Evolutionary conservation across 176 grass and related monocot species (phyloP), one percentile per base, ranked within the genome.

Genomic region (Oryza brachyantha): DNA sequence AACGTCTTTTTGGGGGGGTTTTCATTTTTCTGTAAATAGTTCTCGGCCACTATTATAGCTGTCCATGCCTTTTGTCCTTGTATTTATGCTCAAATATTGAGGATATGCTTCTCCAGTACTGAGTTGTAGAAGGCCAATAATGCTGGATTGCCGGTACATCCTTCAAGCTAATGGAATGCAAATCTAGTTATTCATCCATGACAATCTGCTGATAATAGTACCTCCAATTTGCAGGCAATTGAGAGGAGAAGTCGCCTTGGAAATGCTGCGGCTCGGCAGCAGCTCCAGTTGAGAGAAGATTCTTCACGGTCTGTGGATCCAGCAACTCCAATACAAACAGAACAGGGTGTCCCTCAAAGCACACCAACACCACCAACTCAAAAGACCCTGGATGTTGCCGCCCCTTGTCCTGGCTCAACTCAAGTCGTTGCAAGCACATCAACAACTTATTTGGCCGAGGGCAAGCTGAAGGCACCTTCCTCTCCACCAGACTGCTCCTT

Each of bases 211-310:
- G 32, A 5, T 43, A 43, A 43, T 73, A 54, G 77, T 86, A 24
- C 82, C 21, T 89, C 16, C 40, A 27, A 43, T 19, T 38, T 72
- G 43, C 46, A 96, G 90, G 84, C 81, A 38, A 39, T 92, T 35
- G 84, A 92, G 84, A 86, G 72, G 79, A 89, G 61, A 83, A 90
- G 28, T 68, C 64, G 68, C 7, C 54, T 84, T 48, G 34, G 28
- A 60, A 66, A 66, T 66, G 52, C 80, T 89, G 80, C 61, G 17
- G 69, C 87, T 88, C 84, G 21, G 82, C 86, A 79, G 70, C 81
- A 73, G 25, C 77, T 64, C 60, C 83, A 48, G 9, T 41, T 45
- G 71, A 29, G 7, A 17, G 79, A 77, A 67, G 71, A 83, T 75
- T 70, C 83, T 43, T 40, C 74, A 28, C 34, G 73, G 45, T 17